These are phyloP conservation scores for Amanita rimosa DNA, from an alignment of 768 basidiomycete genomes.

Conservation along the genomic window DNA sequence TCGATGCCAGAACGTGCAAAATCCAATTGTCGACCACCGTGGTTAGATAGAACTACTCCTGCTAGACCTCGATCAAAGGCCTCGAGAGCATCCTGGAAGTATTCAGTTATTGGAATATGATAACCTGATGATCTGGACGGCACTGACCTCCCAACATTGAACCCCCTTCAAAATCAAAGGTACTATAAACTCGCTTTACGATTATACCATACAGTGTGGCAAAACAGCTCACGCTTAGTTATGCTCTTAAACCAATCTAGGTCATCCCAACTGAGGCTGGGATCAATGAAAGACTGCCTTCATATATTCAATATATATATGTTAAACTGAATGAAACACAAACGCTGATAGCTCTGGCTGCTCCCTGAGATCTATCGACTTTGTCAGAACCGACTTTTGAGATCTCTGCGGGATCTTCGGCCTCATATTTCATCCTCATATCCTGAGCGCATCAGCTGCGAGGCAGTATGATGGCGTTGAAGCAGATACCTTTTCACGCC, in stretches of 20 bases:
- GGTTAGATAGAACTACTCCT: conserved; percentile 81
- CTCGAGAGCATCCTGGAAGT: conserved; percentile 58
- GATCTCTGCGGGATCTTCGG: conserved; percentile 53
- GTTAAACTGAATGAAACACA: conserved; percentile 13
- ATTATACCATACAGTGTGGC: conserved; percentile 11
- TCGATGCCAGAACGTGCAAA: conserved; percentile 84
- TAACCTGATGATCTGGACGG: neutral
- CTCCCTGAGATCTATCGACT: conserved; percentile 82
- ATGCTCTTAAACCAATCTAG: conserved; percentile 74
- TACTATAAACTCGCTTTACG: conserved; percentile 34
- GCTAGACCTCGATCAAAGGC: conserved; percentile 70
- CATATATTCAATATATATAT: neutral
- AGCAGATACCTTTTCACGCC: conserved; percentile 62
- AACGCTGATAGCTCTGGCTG: conserved; percentile 87
- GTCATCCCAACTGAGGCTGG: conserved; percentile 78
- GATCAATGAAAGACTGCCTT: conserved; percentile 85
- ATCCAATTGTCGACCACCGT: conserved; percentile 72
- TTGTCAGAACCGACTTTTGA: conserved; percentile 37
- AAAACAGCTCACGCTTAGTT: conserved; percentile 49
- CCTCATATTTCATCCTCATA: conserved; percentile 95
- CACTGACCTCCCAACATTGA: conserved; percentile 63
- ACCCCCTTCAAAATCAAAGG: conserved; percentile 88
- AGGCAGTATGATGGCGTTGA: neutral
- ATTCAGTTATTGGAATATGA: neutral
- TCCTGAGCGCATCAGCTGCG: conserved; percentile 32